These are phyloP conservation scores for Mortierella sp. DNA, from an alignment of 371 early-diverging fungal genomes.

Conservation along the genomic window DNA sequence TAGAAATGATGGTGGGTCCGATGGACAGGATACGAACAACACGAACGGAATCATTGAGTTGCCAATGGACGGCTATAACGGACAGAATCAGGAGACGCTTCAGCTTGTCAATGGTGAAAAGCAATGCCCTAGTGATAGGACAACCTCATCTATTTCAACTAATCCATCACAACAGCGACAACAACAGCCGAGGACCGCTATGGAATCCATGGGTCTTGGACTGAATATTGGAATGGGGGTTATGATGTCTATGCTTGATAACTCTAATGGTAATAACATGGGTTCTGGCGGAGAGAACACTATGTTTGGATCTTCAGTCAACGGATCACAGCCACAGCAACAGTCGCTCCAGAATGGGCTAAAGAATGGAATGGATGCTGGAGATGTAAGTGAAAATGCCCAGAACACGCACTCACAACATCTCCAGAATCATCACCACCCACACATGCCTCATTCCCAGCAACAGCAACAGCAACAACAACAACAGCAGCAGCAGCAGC, in stretches of 20 bases:
- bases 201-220: conserved; percentile 18
- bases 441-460: neutral
- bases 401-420: conserved; percentile 6
- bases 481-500: conserved; percentile 7
- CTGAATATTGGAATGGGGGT: conserved; percentile 33
- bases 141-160: neutral
- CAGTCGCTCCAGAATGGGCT: neutral
- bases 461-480: conserved; percentile 4
- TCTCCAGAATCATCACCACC: neutral
- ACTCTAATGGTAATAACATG: neutral
- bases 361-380: neutral
- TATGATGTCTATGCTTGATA: conserved; percentile 9
- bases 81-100: neutral
- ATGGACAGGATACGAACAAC: neutral
- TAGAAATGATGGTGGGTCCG: neutral
- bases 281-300: neutral
- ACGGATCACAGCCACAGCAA: conserved; percentile 11
- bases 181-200: conserved; percentile 7
- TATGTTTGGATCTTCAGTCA: conserved; percentile 5
- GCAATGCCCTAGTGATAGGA: neutral
- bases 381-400: conserved; percentile 18
- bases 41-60: neutral
- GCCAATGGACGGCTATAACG: neutral
- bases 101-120: neutral
- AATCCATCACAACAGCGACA: conserved; percentile 13